Conservation (phyloP, 345 rosid species). For the Brassica incana region DNA sequence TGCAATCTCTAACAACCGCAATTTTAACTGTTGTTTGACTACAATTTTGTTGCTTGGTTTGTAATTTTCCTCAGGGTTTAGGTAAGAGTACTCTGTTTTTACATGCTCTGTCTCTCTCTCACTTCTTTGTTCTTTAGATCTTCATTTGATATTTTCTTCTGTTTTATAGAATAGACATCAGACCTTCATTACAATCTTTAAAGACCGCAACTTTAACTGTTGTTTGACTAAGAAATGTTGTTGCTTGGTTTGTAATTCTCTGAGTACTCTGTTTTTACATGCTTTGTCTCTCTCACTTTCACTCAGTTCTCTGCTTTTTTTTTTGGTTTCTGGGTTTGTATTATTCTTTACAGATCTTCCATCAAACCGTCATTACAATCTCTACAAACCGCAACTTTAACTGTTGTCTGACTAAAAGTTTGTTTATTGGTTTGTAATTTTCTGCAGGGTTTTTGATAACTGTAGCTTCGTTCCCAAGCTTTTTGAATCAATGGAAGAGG, state of each 20-base stretch:
- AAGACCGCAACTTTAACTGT: conserved; percentile 1
- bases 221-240: conserved; percentile 2
- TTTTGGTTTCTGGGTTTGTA: conserved; percentile 20
- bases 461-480: conserved; percentile 5
- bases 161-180: background rate
- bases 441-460: conserved; percentile 38
- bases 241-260: background rate
- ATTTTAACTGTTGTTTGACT: conserved; percentile 11
- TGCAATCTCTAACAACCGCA: background rate
- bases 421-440: conserved; percentile 1
- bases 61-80: conserved; percentile 32
- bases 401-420: conserved; percentile 11
- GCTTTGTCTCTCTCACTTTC: conserved; percentile 8
- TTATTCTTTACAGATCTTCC: background rate
- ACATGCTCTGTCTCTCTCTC: conserved; percentile 5
- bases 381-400: background rate
- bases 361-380: background rate
- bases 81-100: background rate
- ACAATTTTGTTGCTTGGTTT: conserved; percentile 3
- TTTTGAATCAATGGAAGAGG: conserved; percentile 51
- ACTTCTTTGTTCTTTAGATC: background rate
- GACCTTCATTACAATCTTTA: background rate
- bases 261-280: background rate
- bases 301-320: background rate
- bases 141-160: background rate